A percentile compares a stretch with the other conserved stretches of the same genome.
Evolutionary conservation across 2,329 filamentous ascomycete species (phyloP).

Genomic region (Fusarium sp.): DNA sequence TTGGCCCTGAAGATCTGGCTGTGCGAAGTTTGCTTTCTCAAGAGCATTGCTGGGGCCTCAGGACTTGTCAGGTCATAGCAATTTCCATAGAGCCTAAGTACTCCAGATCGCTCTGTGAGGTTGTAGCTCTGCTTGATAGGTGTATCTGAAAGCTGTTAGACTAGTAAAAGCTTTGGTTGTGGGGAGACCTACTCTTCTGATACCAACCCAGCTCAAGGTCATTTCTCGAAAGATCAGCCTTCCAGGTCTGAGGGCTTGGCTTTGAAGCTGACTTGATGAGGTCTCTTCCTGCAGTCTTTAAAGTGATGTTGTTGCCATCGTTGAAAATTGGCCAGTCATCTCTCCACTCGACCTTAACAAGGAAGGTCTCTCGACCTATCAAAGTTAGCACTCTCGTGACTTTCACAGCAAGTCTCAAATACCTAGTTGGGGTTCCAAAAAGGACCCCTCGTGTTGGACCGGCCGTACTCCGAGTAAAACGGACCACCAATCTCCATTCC

Average conservation of each 20-base stretch:
- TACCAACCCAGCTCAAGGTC: conserved; percentile 41
- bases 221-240: conserved; percentile 24
- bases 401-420: fast-evolving
- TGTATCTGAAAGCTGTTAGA: conserved; percentile 29
- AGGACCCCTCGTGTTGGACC: conserved; percentile 9
- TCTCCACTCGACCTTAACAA: conserved; percentile 41
- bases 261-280: neutral
- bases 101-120: conserved; percentile 55
- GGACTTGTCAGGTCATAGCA: conserved; percentile 63
- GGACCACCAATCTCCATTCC: conserved; percentile 39
- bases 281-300: conserved; percentile 29
- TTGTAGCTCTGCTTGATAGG: conserved; percentile 53
- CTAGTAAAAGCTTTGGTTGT: fast-evolving
- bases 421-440: conserved; percentile 40
- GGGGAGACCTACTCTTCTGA: conserved; percentile 35
- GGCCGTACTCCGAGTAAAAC: conserved; percentile 39
- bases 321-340: conserved; percentile 44
- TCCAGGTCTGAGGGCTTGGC: conserved; percentile 3
- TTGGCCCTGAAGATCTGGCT: conserved; percentile 55
- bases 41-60: conserved; percentile 61
- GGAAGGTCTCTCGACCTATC: conserved; percentile 40
- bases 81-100: conserved; percentile 62
- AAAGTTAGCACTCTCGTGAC: neutral
- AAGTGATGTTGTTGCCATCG: conserved; percentile 36
- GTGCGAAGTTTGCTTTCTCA: conserved; percentile 64